phyloP scores from a whole-genome alignment of 2,329 filamentous ascomycete species.

The Colletotrichum nymphaeae region DNA sequence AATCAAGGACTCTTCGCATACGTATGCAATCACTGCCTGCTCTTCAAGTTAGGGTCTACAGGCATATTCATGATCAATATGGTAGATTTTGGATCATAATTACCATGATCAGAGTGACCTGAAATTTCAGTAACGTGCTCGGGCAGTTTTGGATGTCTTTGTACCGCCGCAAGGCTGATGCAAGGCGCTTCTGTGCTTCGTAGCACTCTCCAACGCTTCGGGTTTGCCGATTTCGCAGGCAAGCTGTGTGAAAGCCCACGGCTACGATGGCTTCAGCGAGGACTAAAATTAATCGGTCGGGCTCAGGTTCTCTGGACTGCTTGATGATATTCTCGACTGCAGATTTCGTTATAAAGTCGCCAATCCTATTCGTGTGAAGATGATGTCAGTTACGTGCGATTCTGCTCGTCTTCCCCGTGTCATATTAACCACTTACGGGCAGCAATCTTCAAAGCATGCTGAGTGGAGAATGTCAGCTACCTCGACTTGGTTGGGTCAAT shows the following conservation, averaged over 20 bases:
- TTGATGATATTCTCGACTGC: constrained; percentile 7
- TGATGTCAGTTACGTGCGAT: background rate
- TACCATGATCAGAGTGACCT: constrained; percentile 9
- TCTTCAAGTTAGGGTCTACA: background rate
- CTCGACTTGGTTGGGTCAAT: too few species aligned
- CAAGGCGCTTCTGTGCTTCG: constrained; percentile 1
- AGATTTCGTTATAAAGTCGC: constrained; percentile 15
- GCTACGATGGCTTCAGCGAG: constrained; percentile 13
- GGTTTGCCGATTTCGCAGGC: background rate
- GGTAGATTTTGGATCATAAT: background rate
- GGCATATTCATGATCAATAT: background rate
- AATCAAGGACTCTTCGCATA: constrained; percentile 11
- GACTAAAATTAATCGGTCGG: background rate
- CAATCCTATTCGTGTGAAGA: background rate
- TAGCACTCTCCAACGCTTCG: background rate
- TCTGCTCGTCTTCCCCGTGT: too few species aligned
- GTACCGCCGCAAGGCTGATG: background rate
- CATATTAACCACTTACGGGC: constrained; percentile 13
- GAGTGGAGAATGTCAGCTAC: background rate
- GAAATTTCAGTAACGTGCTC: constrained; percentile 18
- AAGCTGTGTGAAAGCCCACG: constrained; percentile 6
- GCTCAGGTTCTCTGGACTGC: background rate
- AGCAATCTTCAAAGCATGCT: constrained; percentile 28
- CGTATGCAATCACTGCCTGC: constrained; percentile 18
- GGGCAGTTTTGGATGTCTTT: background rate